Conservation (phyloP, 441 rosid species). For the Omphalea diandra region DNA sequence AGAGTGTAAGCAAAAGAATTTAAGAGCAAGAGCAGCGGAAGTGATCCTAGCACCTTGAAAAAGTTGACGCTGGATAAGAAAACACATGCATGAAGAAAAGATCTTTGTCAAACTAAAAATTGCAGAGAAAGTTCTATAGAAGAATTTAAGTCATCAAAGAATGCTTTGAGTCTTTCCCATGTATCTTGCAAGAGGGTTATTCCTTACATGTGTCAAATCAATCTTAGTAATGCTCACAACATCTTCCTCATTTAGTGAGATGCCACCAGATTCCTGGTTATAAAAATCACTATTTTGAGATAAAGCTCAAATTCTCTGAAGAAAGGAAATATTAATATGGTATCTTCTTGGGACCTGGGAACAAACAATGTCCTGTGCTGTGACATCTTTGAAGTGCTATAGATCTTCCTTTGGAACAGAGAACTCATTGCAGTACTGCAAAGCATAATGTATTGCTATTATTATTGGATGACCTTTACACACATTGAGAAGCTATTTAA, state of each 20-base stretch:
- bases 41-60: conserved; percentile 47
- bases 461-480: background rate
- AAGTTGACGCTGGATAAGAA: conserved; percentile 48
- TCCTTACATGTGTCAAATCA: conserved; percentile 61
- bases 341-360: conserved; percentile 47
- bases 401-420: conserved; percentile 57
- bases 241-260: conserved; percentile 59
- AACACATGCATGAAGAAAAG: conserved; percentile 31
- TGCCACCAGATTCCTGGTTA: conserved; percentile 38
- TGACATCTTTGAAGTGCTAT: conserved; percentile 53
- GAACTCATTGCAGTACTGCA: conserved; percentile 67
- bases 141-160: conserved; percentile 5
- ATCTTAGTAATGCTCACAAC: conserved; percentile 52
- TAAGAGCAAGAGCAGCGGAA: background rate
- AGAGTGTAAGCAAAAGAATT: background rate
- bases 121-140: conserved; percentile 10
- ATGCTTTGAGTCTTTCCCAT: conserved; percentile 1
- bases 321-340: conserved; percentile 15
- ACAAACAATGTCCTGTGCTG: conserved; percentile 60
- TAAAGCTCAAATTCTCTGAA: conserved; percentile 18
- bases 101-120: conserved; percentile 11
- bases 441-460: conserved; percentile 8
- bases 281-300: conserved; percentile 17
- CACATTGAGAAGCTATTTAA: background rate
- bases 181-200: conserved; percentile 61